phyloP scores from a whole-genome alignment of 2,329 filamentous ascomycete genomes.

The Macroventuria anomochaeta region DNA sequence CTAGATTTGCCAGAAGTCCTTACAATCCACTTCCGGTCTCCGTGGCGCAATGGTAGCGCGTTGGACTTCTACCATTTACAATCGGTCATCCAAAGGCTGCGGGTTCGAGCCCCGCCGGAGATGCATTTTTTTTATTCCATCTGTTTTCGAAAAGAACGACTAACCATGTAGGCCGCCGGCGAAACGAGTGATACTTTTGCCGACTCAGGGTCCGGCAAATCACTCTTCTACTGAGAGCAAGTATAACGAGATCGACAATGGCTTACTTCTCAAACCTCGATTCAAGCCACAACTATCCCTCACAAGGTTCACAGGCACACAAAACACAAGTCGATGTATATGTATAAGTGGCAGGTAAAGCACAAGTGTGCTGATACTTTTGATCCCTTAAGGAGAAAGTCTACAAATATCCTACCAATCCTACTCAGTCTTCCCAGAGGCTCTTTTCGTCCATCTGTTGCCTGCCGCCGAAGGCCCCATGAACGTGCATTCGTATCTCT shows the following conservation, averaged over 20 bases:
- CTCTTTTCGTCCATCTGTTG: background rate
- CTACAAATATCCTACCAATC: background rate
- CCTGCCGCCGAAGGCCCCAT: constrained; percentile 16
- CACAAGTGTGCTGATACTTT: constrained; percentile 5
- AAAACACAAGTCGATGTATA: background rate
- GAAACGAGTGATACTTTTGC: too few relatives aligned
- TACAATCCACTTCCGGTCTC: constrained; percentile 34
- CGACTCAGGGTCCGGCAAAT: too few relatives aligned
- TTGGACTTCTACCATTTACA: constrained; percentile 38
- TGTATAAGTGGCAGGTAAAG: constrained; percentile 1
- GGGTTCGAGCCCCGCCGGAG: constrained; percentile 44
- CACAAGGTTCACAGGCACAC: background rate
- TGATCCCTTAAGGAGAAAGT: background rate
- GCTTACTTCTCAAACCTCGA: too few relatives aligned
- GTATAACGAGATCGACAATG: too few relatives aligned
- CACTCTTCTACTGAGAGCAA: too few relatives aligned
- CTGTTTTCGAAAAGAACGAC: too few relatives aligned
- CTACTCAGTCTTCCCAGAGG: background rate
- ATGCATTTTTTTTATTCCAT: constrained; percentile 29
- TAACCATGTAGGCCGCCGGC: too few relatives aligned
- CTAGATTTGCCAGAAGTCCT: constrained; percentile 22
- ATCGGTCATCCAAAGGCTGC: constrained; percentile 39
- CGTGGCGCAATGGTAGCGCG: constrained; percentile 46
- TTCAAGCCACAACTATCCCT: too few relatives aligned
- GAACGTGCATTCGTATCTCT: background rate